Base-by-base conservation (phyloP, 495 filamentous ascomycete species). In the Sporormia fimetaria region DNA sequence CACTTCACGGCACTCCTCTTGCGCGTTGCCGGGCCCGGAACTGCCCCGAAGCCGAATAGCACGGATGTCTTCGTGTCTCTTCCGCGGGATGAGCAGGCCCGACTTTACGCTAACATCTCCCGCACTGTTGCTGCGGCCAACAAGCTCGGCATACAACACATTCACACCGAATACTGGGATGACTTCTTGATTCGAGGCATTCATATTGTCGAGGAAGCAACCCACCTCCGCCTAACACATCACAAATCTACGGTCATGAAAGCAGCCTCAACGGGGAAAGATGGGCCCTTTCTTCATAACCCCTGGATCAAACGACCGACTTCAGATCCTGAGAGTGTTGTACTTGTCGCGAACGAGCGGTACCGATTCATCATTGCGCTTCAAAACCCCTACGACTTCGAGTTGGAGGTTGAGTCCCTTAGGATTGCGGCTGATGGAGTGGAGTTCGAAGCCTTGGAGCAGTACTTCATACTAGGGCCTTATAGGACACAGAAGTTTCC, bases 341-440 rank as follows among this genome's bases (percentile, higher is more conserved):
- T 85, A 10, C 65, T 93, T 32, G 77, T 93, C 41, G 74, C 83
- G 3, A 77, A 76, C 20, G 88, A 96, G 57, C 59, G 68, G 48
- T 77, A 80, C 2, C 70, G 68, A 2, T 95, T 94, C 58, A 70
- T 67, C 54, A 69, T 96, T 21, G 83, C 78, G 6, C 67, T 98
- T 3, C 92, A 96, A 53, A 98, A 98, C 52, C 83, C 85, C 1
- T 94, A 83, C 56, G 87, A 95, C 37, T 82, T 95, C 52, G 85
- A 95, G 33, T 52, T 98, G 1, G 83, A 90, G 37, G 73, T 96
- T 30, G 88, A 95, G 54, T 75, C 73, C 22, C 66, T 98, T 38
- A 69, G 67, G n/a, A 61, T 96, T 4, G 75, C 84, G 39, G 70
- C 75, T 4, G 74, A 80, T 24, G 84, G 81, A 5, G 68, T 76